phyloP scores from a whole-genome alignment of 2,329 filamentous ascomycete species.

The Aspergillus japonicus region DNA sequence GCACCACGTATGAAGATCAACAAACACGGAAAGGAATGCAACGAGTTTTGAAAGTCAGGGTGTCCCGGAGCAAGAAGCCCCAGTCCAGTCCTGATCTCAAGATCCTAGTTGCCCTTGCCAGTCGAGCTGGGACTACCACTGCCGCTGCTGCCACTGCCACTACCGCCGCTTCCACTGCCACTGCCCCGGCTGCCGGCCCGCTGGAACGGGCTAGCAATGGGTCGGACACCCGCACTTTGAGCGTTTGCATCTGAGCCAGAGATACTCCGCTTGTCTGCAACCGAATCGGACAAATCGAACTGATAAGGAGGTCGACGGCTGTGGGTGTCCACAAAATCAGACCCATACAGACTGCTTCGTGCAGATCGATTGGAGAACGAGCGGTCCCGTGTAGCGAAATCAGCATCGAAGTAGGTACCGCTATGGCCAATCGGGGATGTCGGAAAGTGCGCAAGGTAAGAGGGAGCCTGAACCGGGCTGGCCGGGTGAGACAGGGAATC shows the following conservation, averaged over 20 bases:
- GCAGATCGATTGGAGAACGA: constrained; percentile 45
- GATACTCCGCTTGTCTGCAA: constrained; percentile 31
- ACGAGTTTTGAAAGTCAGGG: not conserved
- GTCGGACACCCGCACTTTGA: constrained; percentile 38
- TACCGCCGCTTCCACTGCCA: constrained; percentile 46
- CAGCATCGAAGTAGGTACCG: constrained; percentile 33
- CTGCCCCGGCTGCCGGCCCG: constrained; percentile 50
- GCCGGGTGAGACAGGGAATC: constrained; percentile 34
- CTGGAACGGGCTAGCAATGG: constrained; percentile 39
- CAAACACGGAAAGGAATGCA: constrained; percentile 11
- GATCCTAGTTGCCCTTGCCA: constrained; percentile 30
- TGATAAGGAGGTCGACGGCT: constrained; percentile 31
- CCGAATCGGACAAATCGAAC: constrained; percentile 32
- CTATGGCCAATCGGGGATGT: constrained; percentile 35
- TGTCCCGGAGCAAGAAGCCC: not conserved
- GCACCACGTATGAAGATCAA: constrained; percentile 10
- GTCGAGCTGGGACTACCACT: constrained; percentile 42
- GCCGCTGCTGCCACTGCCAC: constrained; percentile 42
- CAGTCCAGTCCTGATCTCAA: not conserved
- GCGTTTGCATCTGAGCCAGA: constrained; percentile 33
- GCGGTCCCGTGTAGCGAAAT: constrained; percentile 36
- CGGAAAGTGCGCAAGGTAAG: constrained; percentile 32
- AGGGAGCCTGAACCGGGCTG: constrained; percentile 34
- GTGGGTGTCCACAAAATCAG: constrained; percentile 30
- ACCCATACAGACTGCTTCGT: constrained; percentile 38